Evolutionary conservation across 208 protist genomes (phyloP).

Genomic region (Crithidia fasciculata): DNA sequence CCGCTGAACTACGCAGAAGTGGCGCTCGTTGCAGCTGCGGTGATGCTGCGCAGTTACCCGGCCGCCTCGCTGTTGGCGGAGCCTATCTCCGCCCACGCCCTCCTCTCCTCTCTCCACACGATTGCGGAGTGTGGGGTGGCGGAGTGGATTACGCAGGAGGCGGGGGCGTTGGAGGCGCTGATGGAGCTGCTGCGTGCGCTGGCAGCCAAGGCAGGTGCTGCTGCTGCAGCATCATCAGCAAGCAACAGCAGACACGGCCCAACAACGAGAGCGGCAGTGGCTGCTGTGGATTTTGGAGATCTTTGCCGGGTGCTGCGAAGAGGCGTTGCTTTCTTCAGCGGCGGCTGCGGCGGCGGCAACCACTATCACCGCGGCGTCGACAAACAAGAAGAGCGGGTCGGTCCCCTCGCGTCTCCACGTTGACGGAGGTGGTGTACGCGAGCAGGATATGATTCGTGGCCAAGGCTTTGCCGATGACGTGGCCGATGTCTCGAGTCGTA

Average conservation of each 20-base stretch:
- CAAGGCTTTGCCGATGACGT: conserved; percentile 18
- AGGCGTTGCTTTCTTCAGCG: conserved; percentile 3
- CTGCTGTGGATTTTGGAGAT: conserved; percentile 13
- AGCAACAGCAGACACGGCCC: background rate
- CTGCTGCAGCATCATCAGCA: background rate
- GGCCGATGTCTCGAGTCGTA: background rate
- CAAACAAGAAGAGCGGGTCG: background rate
- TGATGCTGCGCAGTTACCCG: conserved; percentile 24
- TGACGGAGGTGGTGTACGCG: background rate
- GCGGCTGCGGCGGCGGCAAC: background rate
- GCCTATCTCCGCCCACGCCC: conserved; percentile 17
- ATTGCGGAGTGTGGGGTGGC: conserved; percentile 35
- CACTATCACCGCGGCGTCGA: background rate
- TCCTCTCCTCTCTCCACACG: conserved; percentile 22
- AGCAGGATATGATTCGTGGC: conserved; percentile 31
- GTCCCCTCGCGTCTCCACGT: too few relatives aligned
- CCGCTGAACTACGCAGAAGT: conserved; percentile 31
- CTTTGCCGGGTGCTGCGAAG: conserved; percentile 22
- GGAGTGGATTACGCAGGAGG: conserved; percentile 47
- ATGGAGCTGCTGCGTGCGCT: conserved; percentile 42
- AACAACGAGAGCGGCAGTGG: conserved; percentile 10
- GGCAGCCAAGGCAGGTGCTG: conserved; percentile 29
- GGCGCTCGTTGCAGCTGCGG: conserved; percentile 21
- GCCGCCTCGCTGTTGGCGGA: conserved; percentile 21
- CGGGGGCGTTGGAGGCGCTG: conserved; percentile 41